Conservation (phyloP, 164 flowering plant species). For the Vitis riparia region DNA sequence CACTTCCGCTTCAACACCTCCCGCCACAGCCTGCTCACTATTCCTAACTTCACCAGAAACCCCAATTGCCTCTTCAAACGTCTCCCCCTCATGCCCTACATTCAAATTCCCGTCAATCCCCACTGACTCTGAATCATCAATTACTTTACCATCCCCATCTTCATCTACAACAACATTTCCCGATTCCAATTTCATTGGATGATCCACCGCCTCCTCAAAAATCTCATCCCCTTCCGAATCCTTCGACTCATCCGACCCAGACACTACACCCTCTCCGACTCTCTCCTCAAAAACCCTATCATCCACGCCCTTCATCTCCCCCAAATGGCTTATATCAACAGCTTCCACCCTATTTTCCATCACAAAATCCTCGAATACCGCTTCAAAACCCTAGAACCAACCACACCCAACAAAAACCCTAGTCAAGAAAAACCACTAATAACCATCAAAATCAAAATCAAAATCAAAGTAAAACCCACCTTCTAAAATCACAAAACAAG, state of each 20-base stretch:
- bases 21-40: slow-evolving; percentile 6
- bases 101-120: slow-evolving; percentile 19
- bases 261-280: slow-evolving; percentile 20
- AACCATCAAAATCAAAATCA: slow-evolving; percentile 3
- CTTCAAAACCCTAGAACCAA: slow-evolving; percentile 32
- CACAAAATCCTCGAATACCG: slow-evolving; percentile 14
- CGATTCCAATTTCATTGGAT: slow-evolving; percentile 9
- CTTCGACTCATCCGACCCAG: slow-evolving; percentile 25
- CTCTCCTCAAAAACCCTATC: slow-evolving; percentile 26
- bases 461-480: not conserved
- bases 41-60: slow-evolving; percentile 16
- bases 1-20: slow-evolving; percentile 15
- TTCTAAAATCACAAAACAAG: slow-evolving; percentile 1
- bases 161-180: slow-evolving; percentile 12
- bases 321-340: slow-evolving; percentile 23
- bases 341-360: slow-evolving; percentile 51
- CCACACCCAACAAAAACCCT: slow-evolving; percentile 14
- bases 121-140: slow-evolving; percentile 4
- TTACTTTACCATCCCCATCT: slow-evolving; percentile 12
- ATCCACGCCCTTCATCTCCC: slow-evolving; percentile 24
- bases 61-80: slow-evolving; percentile 48
- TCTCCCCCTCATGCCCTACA: slow-evolving; percentile 29
- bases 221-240: slow-evolving; percentile 49
- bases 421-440: not conserved
- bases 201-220: slow-evolving; percentile 54